Evolutionary conservation across 305 asterid genomes (phyloP).

Genomic region (Solanum aculeatissimum): DNA sequence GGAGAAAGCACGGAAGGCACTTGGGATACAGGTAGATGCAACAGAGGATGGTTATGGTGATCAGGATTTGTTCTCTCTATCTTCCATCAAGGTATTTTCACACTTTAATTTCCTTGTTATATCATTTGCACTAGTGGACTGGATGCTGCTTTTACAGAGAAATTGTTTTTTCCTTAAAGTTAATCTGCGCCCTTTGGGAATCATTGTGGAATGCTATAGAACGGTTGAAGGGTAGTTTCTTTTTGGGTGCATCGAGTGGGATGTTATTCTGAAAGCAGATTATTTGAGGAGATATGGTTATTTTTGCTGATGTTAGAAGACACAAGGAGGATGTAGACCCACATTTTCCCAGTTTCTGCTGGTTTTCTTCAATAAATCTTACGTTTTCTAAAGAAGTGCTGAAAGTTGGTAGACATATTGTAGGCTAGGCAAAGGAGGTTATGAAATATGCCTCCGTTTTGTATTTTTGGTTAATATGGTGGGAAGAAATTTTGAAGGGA

Average conservation of each 20-base stretch:
- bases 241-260: not conserved
- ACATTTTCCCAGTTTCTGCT: not conserved
- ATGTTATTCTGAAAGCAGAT: not conserved
- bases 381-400: not conserved
- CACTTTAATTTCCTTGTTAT: not conserved
- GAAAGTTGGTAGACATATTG: not conserved
- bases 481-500: not conserved
- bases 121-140: not conserved
- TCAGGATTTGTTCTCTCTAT: conserved; percentile 62
- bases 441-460: not conserved
- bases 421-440: not conserved
- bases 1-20: conserved; percentile 90
- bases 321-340: not conserved
- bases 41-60: conserved; percentile 68
- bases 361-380: not conserved
- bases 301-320: not conserved
- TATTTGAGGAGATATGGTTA: not conserved
- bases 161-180: not conserved
- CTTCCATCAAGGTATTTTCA: conserved; percentile 40
- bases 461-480: not conserved
- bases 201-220: not conserved
- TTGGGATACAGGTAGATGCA: conserved; percentile 61
- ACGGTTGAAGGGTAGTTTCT: not conserved
- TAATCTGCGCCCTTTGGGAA: not conserved
- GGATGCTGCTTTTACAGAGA: not conserved